Evolutionary conservation across 2,329 filamentous ascomycete species (phyloP), one percentile per base, ranked within the genome.

Genomic region (Ophioceras dolichostomum): DNA sequence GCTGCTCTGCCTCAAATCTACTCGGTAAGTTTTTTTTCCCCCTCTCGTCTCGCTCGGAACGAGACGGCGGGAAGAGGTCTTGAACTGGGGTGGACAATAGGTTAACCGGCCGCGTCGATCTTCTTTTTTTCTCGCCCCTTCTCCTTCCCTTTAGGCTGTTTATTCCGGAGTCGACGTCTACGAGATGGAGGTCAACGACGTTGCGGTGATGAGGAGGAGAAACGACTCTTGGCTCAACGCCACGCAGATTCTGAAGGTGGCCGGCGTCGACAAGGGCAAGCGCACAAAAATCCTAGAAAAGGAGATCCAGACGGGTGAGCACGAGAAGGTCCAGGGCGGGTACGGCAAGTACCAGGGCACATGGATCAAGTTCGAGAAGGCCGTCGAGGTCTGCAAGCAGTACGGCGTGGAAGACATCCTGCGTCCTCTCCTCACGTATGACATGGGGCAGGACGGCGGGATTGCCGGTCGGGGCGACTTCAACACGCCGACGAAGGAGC

Each of bases 281-380:
- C 82, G 91, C 48, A 96, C 91, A 41, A 96, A 96, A 60, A 93
- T 96, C 7, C 70, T 98, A 36, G 91, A 98, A 57, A 96, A 96
- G 61, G 91, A 98, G 59, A 94, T 98, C 41, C 76, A 94, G 45
- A 91, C 83, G 0, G 91, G 91, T 51, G 85, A 94, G 54, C 89
- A 98, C 58, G 91, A 98, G 58, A 98, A 98, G 60, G 89, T 98
- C 3, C 91, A 98, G 57, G 91, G 91, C 24, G 91, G 91, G 5
- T 98, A 98, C 53, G 91, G 91, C 46, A 96, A 96, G 65, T 98
- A 98, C 53, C 91, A 98, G 64, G 91, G 91, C 39, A 98, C 91
- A 3, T 98, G 91, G 91, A 94, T 98, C 53, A 85, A 83, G 52
- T 96, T 94, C 53, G 83, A 89, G 35, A 78, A 89, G 43, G 91